Conservation (phyloP, 352 stramenopile species). For the Phytophthora capsici region DNA sequence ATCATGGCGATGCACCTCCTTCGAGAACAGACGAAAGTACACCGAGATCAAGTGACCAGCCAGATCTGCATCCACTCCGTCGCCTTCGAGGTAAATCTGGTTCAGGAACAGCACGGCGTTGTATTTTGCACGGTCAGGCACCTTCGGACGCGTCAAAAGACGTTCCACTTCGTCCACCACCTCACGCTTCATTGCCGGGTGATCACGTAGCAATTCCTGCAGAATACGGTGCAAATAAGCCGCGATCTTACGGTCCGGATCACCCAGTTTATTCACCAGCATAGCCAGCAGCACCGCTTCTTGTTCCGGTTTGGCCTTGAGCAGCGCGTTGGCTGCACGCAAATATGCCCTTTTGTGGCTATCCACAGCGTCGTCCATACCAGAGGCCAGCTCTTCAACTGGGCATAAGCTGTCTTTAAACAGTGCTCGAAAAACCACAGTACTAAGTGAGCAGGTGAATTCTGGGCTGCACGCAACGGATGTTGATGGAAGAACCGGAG, state of each 20-base stretch:
- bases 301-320: conserved; percentile 93
- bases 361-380: conserved; percentile 87
- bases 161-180: conserved; percentile 94
- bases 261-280: conserved; percentile 99
- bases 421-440: conserved; percentile 88
- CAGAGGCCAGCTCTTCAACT: conserved; percentile 72
- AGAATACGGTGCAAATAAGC: conserved; percentile 93
- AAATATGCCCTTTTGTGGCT: conserved; percentile 87
- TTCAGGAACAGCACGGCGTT: conserved; percentile 88
- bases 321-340: conserved; percentile 74
- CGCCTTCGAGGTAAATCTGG: conserved; percentile 79
- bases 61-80: conserved; percentile 66
- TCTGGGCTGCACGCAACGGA: conserved; percentile 51
- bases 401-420: conserved; percentile 78
- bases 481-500: conserved; percentile 87
- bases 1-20: conserved; percentile 79
- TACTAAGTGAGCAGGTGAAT: conserved; percentile 66
- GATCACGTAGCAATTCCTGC: conserved; percentile 91
- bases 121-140: conserved; percentile 87
- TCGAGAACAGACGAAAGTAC: conserved; percentile 98
- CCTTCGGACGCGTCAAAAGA: conserved; percentile 76
- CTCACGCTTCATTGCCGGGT: conserved; percentile 97
- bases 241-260: conserved; percentile 95
- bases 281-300: conserved; percentile 94
- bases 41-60: conserved; percentile 93